phyloP scores from a whole-genome alignment of 345 rosid genomes.

The Turnera subulata region DNA sequence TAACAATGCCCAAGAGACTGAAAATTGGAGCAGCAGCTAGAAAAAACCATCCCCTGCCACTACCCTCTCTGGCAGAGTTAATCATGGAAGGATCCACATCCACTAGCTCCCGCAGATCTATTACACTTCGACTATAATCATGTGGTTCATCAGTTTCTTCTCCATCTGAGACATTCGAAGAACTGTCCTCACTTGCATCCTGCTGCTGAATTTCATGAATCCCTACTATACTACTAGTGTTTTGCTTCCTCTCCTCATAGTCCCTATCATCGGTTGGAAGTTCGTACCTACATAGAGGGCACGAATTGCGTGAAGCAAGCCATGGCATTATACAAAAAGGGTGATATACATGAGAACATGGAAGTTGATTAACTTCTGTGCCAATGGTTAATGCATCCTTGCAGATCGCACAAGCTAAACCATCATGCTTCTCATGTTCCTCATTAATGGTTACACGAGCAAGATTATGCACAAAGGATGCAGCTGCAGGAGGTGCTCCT shows the following conservation, averaged over 20 bases:
- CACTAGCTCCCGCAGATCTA: conserved; percentile 22
- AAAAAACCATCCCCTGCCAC: conserved; percentile 70
- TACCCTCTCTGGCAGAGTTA: conserved; percentile 21
- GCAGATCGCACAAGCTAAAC: conserved; percentile 76
- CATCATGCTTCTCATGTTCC: conserved; percentile 47
- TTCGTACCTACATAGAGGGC: conserved; percentile 89
- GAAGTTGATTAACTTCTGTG: conserved; percentile 68
- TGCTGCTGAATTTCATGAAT: conserved; percentile 33
- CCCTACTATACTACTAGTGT: conserved; percentile 21
- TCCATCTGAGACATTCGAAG: conserved; percentile 36
- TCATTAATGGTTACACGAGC: conserved; percentile 43
- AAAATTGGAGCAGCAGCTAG: conserved; percentile 84
- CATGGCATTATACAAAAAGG: conserved; percentile 76
- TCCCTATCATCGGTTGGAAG: conserved; percentile 88
- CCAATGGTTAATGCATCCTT: conserved; percentile 59
- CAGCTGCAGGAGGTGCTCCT: conserved; percentile 91
- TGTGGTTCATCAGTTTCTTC: conserved; percentile 34
- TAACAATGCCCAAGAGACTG: conserved; percentile 66
- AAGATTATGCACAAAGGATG: conserved; percentile 53
- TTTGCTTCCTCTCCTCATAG: conserved; percentile 64
- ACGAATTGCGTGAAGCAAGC: conserved; percentile 80
- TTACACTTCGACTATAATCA: conserved; percentile 19
- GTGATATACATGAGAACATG: conserved; percentile 82
- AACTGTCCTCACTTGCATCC: conserved; percentile 41
- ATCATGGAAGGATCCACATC: conserved; percentile 15